These are phyloP conservation scores for Globisporangium paddicum DNA, from an alignment of 352 stramenopile species.

Conservation along the genomic window DNA sequence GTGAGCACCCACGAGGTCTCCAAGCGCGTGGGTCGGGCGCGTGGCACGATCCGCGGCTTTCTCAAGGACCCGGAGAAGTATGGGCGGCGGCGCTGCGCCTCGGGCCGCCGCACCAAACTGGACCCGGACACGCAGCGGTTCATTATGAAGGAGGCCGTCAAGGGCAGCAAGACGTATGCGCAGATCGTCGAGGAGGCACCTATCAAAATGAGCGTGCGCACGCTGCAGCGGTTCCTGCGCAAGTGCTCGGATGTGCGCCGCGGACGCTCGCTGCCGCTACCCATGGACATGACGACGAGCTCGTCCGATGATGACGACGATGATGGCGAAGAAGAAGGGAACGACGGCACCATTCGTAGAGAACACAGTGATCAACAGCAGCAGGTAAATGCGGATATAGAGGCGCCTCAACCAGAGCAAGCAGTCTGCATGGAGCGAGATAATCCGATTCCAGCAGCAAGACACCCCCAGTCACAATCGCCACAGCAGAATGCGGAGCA, in stretches of 20 bases:
- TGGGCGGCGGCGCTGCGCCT: background rate
- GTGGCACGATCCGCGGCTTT: background rate
- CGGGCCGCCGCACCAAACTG: background rate
- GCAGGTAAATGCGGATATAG: background rate
- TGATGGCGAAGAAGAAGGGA: background rate
- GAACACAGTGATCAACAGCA: background rate
- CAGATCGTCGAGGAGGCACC: conserved; percentile 5
- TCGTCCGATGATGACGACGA: background rate
- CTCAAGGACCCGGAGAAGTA: conserved; percentile 5
- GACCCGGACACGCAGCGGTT: conserved; percentile 6
- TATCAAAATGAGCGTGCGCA: conserved; percentile 4
- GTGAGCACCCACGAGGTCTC: conserved; percentile 6
- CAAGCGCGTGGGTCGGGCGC: background rate
- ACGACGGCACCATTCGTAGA: background rate
- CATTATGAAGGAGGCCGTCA: conserved; percentile 4
- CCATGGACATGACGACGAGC: background rate
- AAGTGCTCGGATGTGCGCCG: conserved; percentile 3
- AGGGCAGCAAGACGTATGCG: conserved; percentile 2
- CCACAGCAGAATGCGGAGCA: background rate
- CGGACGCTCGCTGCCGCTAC: background rate
- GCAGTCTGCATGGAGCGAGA: background rate
- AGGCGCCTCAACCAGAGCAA: background rate
- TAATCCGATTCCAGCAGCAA: background rate
- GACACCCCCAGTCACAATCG: background rate
- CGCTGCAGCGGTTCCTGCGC: conserved; percentile 3